A percentile compares a stretch with the other conserved stretches of the same genome.
Conservation (phyloP, 2,329 filamentous ascomycete genomes). For the Trichoderma guizhouense region DNA sequence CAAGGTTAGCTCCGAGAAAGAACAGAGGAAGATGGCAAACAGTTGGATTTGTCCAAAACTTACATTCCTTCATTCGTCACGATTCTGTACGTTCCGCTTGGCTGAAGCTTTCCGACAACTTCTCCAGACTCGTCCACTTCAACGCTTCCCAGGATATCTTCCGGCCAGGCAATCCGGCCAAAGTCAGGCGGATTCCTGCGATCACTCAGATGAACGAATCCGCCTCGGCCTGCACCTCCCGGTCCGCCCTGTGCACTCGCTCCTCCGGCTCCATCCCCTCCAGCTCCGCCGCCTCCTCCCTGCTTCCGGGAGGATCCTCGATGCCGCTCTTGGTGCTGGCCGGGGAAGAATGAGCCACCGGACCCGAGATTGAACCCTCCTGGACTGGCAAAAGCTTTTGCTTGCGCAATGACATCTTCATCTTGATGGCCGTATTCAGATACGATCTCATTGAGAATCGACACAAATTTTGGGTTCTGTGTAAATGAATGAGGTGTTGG, state of each 20-base stretch:
- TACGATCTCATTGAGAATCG: conserved; percentile 57
- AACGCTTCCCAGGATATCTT: conserved; percentile 67
- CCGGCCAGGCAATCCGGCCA: conserved; percentile 65
- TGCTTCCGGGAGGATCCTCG: conserved; percentile 33
- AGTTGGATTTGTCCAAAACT: conserved; percentile 35
- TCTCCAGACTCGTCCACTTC: conserved; percentile 58
- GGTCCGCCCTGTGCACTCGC: conserved; percentile 60
- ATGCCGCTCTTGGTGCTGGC: conserved; percentile 39
- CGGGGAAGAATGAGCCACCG: conserved; percentile 48
- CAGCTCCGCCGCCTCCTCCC: conserved; percentile 40
- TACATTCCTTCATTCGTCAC: conserved; percentile 66
- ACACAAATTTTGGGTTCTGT: conserved; percentile 58
- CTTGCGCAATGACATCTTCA: conserved; percentile 53
- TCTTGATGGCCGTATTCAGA: conserved; percentile 54
- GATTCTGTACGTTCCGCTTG: conserved; percentile 61
- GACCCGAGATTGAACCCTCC: conserved; percentile 53
- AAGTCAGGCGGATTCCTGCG: conserved; percentile 61
- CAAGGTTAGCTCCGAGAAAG: background rate
- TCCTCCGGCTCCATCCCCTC: conserved; percentile 49
- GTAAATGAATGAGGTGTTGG: conserved; percentile 59
- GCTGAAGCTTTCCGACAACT: conserved; percentile 56
- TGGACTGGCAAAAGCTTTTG: conserved; percentile 56
- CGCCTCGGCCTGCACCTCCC: conserved; percentile 57
- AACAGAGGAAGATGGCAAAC: background rate
- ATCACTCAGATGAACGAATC: conserved; percentile 65